Percentiles rank a stretch among this genome's conserved stretches.
These are phyloP conservation scores for Rhazya stricta DNA, from an alignment of 257 asterid genomes.

Conservation along the genomic window DNA sequence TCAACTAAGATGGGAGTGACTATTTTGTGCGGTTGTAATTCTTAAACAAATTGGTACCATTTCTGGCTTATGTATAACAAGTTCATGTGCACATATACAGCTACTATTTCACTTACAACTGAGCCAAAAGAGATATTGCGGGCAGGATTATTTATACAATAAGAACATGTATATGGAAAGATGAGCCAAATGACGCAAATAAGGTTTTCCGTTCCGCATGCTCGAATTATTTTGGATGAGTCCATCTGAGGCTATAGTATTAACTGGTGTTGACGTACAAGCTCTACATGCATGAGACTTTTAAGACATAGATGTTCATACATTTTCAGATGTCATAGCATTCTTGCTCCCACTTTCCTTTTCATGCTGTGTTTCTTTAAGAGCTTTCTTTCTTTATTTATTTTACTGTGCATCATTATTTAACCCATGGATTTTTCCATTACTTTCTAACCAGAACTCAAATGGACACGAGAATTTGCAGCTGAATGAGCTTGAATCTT, in stretches of 20 bases:
- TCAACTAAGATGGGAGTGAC: neutral
- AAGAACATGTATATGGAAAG: neutral
- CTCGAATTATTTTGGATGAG: neutral
- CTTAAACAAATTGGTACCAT: neutral
- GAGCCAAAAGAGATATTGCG: neutral
- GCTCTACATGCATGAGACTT: neutral
- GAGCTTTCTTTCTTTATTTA: neutral
- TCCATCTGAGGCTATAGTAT: neutral
- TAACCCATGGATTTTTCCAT: neutral
- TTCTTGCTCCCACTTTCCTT: neutral
- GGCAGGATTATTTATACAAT: neutral
- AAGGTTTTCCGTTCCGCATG: no score
- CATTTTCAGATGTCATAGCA: neutral
- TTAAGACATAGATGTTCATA: no score
- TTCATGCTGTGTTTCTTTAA: neutral
- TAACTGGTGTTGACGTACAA: neutral
- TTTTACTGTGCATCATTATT: neutral
- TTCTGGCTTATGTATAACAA: neutral
- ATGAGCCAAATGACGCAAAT: neutral
- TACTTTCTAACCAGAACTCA: slow-evolving; percentile 14
- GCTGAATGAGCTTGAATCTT: slow-evolving; percentile 25
- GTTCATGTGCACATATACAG: neutral
- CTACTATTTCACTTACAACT: neutral
- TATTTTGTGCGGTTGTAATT: neutral
- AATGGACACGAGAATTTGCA: slow-evolving; percentile 25